Evolutionary conservation across 257 asterid species (phyloP).

Genomic region (Verbascum thapsus): DNA sequence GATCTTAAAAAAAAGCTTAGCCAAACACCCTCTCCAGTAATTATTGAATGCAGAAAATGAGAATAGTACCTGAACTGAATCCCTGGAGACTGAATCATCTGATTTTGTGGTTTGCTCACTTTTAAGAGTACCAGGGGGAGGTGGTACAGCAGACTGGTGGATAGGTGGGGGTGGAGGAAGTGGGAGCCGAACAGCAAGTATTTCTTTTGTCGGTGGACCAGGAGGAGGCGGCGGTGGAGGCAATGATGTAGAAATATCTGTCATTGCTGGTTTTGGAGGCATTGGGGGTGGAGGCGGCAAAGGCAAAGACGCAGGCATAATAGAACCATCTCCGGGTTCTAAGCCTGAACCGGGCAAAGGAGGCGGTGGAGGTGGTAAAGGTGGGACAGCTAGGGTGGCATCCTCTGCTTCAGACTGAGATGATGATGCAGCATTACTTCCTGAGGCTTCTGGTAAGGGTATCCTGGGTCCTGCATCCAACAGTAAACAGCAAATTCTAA

Average conservation of each 20-base stretch:
- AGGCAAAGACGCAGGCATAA: constrained; percentile 63
- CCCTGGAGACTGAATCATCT: constrained; percentile 53
- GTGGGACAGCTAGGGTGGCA: constrained; percentile 21
- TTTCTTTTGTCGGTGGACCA: constrained; percentile 89
- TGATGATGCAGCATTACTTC: too few species aligned
- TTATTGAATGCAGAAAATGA: constrained; percentile 11
- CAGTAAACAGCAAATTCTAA: neutral
- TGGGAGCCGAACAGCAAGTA: constrained; percentile 46
- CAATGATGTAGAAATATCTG: constrained; percentile 46
- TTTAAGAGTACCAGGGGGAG: constrained; percentile 63
- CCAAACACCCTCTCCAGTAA: neutral
- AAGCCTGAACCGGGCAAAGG: constrained; percentile 56
- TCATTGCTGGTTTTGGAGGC: constrained; percentile 65
- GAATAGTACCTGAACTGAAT: constrained; percentile 56
- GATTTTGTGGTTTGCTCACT: constrained; percentile 52
- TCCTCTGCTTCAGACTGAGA: too few species aligned
- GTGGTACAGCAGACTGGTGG: constrained; percentile 65
- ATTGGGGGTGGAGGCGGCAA: constrained; percentile 93
- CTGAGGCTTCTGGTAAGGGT: too few species aligned
- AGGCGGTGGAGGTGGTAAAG: constrained; percentile 55
- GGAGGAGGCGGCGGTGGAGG: constrained; percentile 92
- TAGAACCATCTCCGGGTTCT: constrained; percentile 61
- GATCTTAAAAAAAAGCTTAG: too few species aligned
- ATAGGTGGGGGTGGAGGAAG: constrained; percentile 71
- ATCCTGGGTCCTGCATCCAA: too few species aligned